Base-by-base conservation (phyloP, 768 basidiomycete species). In the Amyloporia xantha region DNA sequence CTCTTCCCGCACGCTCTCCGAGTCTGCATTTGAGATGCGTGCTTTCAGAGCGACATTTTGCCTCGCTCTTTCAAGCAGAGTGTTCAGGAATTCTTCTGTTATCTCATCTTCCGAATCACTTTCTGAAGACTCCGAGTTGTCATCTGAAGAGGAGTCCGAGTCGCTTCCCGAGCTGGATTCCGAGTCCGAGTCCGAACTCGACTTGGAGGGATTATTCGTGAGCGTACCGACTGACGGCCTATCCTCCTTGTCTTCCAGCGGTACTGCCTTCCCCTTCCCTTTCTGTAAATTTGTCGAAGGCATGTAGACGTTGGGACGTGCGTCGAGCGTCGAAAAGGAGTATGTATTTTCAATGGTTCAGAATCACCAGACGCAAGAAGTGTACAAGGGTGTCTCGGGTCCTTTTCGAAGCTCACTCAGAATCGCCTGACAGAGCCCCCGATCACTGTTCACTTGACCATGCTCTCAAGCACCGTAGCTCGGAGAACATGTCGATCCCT, bases 31-130 rank as follows among this genome's bases (percentile, higher is more conserved):
- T 52, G 57, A 30, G 15, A 6, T n/a, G 15, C 19, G 44, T 19
- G 17, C 15, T 35, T 25, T 21, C 20, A 30, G 25, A 11, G 64
- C 59, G 41, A 71, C 76, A 61, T 75, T 79, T 58, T 71, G 63
- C 55, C 74, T 72, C 15, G 86, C 86, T 48, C 75, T 78, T 52
- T 81, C 74, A 11, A 91, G 66, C 0, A 88, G 65, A 5, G 76
- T 81, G 26, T 81, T 71, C 4, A 88, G 71, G 51, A 80, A 81
- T 56, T 81, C 79, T 33, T 72, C 68, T 0, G 79, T 80, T 24
- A 82, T 67, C 38, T 78, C 72, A 4, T 69, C 67, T 49, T 76
- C 76, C 17, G 60, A 65, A 19, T 77, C 65, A 15, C 54, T 59
- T 42, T 53, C 51, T 5, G 50, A 56, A 21, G 51, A 70, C 26